Evolutionary conservation across 331 rosid species (phyloP).

Genomic region (Malus hybrid): DNA sequence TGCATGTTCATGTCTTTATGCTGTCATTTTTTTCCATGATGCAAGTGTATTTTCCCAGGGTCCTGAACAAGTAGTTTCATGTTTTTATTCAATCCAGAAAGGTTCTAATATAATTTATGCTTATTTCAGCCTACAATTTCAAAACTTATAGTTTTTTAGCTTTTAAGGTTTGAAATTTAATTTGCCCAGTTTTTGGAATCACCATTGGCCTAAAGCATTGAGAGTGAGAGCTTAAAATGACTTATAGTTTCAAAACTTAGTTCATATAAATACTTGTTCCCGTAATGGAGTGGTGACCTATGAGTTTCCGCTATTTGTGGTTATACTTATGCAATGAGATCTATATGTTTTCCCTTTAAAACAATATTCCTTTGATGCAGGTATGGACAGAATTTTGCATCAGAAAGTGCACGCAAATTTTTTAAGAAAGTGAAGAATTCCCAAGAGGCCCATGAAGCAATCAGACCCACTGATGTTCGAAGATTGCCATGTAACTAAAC

Average conservation of each 20-base stretch:
- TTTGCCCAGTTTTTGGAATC: not conserved
- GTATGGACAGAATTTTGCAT: constrained; percentile 66
- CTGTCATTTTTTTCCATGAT: not conserved
- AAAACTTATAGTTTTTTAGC: not conserved
- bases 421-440: constrained; percentile 97
- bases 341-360: not conserved
- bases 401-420: constrained; percentile 56
- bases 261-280: not conserved
- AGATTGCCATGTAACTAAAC: constrained; percentile 66
- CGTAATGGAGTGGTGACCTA: not conserved
- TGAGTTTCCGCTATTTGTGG: not conserved
- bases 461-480: constrained; percentile 84
- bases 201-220: not conserved
- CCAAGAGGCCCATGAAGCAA: constrained; percentile 99
- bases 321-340: not conserved
- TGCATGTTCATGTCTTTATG: not conserved
- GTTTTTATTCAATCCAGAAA: too few relatives aligned
- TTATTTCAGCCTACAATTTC: not conserved
- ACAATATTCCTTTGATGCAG: constrained; percentile 43
- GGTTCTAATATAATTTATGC: not conserved
- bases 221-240: not conserved
- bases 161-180: not conserved
- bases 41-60: too few relatives aligned
- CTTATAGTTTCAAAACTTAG: not conserved
- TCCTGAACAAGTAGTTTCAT: too few relatives aligned